Conservation (phyloP, 139 green algal species). For the Chlamydomonas sphaeroides region DNA sequence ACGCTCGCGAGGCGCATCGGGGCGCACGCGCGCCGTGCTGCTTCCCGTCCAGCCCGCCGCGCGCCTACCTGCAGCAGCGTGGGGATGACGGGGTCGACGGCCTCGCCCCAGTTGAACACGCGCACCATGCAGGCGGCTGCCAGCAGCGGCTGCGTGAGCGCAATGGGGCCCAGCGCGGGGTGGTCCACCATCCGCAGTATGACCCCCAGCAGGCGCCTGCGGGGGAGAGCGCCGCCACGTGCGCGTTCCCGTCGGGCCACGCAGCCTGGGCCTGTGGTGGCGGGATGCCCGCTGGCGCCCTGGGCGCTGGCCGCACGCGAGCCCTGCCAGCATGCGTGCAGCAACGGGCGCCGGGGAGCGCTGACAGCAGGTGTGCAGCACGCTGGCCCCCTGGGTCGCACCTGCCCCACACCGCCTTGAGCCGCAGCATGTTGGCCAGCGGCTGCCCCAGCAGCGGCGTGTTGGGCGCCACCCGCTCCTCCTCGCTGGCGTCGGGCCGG, state of each 20-base stretch:
- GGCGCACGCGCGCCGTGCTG: no score
- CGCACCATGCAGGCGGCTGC: background rate
- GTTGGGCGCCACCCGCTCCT: background rate
- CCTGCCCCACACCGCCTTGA: constrained; percentile 30
- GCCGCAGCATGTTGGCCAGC: background rate
- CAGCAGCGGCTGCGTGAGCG: constrained; percentile 32
- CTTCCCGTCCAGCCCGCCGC: background rate
- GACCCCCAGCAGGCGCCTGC: background rate
- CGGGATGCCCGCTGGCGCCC: no score
- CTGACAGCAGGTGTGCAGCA: no score
- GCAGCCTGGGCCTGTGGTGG: no score
- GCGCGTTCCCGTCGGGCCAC: no score
- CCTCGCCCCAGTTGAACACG: background rate
- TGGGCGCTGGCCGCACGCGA: no score
- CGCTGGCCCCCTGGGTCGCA: background rate
- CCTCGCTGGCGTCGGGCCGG: background rate
- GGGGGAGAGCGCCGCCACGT: background rate
- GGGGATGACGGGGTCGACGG: constrained; percentile 4
- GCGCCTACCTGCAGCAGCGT: background rate
- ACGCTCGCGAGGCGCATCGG: no score
- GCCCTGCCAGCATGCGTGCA: no score
- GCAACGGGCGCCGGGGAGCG: no score
- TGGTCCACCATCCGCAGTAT: background rate
- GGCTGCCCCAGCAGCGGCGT: background rate
- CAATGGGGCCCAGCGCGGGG: background rate